Percentiles rank a stretch among this genome's conserved stretches.
phyloP scores from a whole-genome alignment of 805 yeast genomes.

The Metschnikowia drakensbergensis region DNA sequence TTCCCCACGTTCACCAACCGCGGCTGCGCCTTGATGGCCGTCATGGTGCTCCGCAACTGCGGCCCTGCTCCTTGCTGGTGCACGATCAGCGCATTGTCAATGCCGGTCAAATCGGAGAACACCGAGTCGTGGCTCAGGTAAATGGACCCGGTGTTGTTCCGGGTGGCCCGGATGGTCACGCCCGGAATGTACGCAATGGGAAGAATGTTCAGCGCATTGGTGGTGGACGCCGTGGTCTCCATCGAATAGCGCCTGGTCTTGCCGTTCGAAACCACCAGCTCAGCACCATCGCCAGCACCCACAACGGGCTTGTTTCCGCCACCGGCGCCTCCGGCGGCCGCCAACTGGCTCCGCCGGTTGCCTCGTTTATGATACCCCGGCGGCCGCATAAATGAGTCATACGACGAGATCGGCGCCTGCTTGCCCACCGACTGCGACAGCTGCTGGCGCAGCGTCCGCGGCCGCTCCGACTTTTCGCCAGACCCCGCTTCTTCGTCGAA shows the following conservation, averaged over 20 bases:
- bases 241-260: slow-evolving; percentile 30
- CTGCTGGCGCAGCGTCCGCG: slow-evolving; percentile 5
- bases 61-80: slow-evolving; percentile 31
- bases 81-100: slow-evolving; percentile 45
- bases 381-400: slow-evolving; percentile 44
- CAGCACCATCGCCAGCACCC: background rate
- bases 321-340: background rate
- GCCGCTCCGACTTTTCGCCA: slow-evolving; percentile 12
- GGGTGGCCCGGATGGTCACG: slow-evolving; percentile 61
- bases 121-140: slow-evolving; percentile 42
- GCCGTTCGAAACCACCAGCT: slow-evolving; percentile 8
- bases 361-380: slow-evolving; percentile 18
- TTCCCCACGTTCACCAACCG: slow-evolving; percentile 56
- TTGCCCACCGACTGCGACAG: slow-evolving; percentile 8
- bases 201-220: slow-evolving; percentile 81
- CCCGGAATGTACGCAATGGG: slow-evolving; percentile 96
- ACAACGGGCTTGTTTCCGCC: too few relatives aligned
- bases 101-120: slow-evolving; percentile 41
- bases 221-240: slow-evolving; percentile 62
- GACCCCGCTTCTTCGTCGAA: slow-evolving; percentile 5
- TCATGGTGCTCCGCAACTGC: slow-evolving; percentile 48
- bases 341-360: slow-evolving; percentile 1
- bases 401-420: slow-evolving; percentile 32
- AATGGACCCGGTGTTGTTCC: slow-evolving; percentile 42
- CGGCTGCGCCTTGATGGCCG: slow-evolving; percentile 76